phyloP scores from a whole-genome alignment of 176 grass and related monocot genomes.

The Hsuehochloa calcarea region DNA sequence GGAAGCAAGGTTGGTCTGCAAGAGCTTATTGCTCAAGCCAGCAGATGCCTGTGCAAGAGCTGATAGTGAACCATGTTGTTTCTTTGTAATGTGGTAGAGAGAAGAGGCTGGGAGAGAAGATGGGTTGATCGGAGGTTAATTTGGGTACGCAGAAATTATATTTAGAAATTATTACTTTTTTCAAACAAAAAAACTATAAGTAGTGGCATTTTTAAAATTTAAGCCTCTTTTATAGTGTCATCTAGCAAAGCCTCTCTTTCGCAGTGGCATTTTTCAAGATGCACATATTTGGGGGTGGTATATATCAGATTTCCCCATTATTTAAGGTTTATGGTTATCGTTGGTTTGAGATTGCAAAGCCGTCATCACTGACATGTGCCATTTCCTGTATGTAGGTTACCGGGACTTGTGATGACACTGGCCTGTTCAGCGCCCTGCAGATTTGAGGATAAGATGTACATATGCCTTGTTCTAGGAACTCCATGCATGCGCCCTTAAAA shows the following conservation, averaged over 20 bases:
- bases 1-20: neutral
- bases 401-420: neutral
- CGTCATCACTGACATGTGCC: neutral
- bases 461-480: constrained; percentile 2
- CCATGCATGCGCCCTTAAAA: neutral
- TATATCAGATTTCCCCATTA: neutral
- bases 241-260: neutral
- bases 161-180: neutral
- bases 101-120: neutral
- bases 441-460: constrained; percentile 18
- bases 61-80: neutral
- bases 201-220: neutral
- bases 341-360: neutral
- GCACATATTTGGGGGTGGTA: neutral
- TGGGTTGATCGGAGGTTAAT: neutral
- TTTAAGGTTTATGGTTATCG: neutral
- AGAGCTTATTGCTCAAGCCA: neutral
- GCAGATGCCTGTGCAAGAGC: neutral
- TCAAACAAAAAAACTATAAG: neutral
- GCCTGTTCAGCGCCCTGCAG: neutral
- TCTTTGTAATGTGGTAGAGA: neutral
- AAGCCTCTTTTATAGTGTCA: neutral
- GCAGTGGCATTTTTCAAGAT: neutral
- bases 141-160: neutral
- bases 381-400: neutral